phyloP scores from a whole-genome alignment of 176 grass and related monocot species.

The Eragrostis nindensis region DNA sequence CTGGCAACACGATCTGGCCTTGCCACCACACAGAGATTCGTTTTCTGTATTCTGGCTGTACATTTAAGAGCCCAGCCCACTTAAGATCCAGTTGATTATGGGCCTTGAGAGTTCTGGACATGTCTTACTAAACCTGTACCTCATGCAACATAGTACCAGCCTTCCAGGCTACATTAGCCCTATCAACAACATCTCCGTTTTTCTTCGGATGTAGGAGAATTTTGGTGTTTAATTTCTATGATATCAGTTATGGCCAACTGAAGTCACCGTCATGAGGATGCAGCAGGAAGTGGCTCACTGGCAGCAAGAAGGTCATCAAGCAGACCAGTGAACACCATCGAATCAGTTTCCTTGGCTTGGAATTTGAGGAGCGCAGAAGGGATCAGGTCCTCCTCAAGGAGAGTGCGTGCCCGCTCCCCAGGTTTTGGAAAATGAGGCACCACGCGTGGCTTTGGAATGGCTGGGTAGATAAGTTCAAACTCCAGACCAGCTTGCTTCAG shows the following conservation, averaged over 20 bases:
- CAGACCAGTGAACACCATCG: slow-evolving; percentile 66
- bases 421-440: slow-evolving; percentile 53
- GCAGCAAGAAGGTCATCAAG: slow-evolving; percentile 65
- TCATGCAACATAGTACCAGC: background rate
- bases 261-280: slow-evolving; percentile 26
- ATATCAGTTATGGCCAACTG: background rate
- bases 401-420: slow-evolving; percentile 54
- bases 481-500: slow-evolving; percentile 83
- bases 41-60: background rate
- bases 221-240: background rate
- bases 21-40: background rate
- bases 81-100: background rate
- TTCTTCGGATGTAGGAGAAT: background rate
- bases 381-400: slow-evolving; percentile 80
- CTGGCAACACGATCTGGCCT: background rate
- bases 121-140: background rate
- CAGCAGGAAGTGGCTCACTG: slow-evolving; percentile 59
- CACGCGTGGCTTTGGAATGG: slow-evolving; percentile 54
- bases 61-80: slow-evolving; percentile 8
- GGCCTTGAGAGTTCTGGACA: background rate
- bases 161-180: background rate
- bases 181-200: slow-evolving; percentile 1
- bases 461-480: slow-evolving; percentile 75
- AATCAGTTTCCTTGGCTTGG: slow-evolving; percentile 73
- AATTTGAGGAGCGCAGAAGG: slow-evolving; percentile 84